Percentiles rank a stretch among this genome's conserved stretches.
These are phyloP conservation scores for Fraxinus angustifolia DNA, from an alignment of 305 asterid genomes.

Conservation along the genomic window DNA sequence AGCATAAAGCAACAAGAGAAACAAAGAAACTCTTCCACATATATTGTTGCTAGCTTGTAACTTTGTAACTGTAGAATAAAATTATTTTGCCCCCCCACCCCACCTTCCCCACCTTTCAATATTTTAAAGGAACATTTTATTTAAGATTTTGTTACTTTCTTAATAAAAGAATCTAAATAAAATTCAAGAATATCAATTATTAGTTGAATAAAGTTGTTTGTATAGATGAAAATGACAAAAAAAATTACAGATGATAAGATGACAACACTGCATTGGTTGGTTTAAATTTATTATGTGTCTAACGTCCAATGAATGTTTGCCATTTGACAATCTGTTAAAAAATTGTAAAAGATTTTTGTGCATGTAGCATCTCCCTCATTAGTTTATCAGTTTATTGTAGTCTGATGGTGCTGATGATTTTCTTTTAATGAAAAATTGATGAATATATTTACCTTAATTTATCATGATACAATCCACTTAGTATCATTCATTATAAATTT, in stretches of 20 bases:
- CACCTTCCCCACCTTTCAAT: neutral
- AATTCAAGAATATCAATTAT: neutral
- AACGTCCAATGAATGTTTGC: neutral
- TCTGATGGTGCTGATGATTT: neutral
- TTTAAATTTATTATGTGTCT: neutral
- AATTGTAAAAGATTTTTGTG: neutral
- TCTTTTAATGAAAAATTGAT: neutral
- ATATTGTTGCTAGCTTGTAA: constrained; percentile 48
- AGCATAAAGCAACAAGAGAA: constrained; percentile 68
- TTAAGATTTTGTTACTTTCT: neutral
- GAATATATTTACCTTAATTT: neutral
- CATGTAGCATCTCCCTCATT: neutral
- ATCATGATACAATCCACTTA: neutral
- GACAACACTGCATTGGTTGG: neutral
- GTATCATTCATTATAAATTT: neutral
- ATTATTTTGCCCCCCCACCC: neutral
- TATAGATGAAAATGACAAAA: neutral
- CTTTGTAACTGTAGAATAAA: neutral
- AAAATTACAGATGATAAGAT: neutral
- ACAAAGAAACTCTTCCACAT: constrained; percentile 43
- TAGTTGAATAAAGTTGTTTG: neutral
- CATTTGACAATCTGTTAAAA: neutral
- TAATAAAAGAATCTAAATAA: neutral
- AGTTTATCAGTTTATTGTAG: neutral
- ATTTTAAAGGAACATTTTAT: neutral